Conservation (phyloP, 495 filamentous ascomycete genomes). For the Tuber umbilicatum region DNA sequence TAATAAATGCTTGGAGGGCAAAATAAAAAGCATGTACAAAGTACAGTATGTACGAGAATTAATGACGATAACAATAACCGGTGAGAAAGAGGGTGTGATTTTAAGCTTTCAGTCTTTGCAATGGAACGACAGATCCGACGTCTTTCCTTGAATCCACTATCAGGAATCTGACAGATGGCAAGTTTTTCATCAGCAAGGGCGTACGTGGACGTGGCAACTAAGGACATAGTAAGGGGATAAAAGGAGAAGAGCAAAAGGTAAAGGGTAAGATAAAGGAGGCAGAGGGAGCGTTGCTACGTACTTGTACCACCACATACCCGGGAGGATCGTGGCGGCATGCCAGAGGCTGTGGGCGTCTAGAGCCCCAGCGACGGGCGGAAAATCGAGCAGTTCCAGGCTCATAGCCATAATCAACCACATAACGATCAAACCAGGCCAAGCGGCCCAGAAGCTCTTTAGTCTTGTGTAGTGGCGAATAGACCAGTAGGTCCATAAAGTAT, state of each 20-base stretch:
- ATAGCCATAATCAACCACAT: constrained; percentile 88
- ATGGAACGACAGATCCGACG: neutral
- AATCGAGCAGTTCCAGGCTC: constrained; percentile 92
- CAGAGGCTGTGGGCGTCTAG: constrained; percentile 93
- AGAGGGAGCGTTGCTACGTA: constrained; percentile 50
- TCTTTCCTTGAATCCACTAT: neutral
- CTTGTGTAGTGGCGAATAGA: constrained; percentile 67
- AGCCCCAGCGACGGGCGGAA: constrained; percentile 73
- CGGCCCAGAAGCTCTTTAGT: constrained; percentile 65
- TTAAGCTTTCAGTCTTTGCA: neutral
- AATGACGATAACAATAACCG: neutral
- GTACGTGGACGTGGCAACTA: neutral
- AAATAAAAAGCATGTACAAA: neutral
- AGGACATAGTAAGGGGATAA: neutral
- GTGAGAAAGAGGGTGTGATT: neutral
- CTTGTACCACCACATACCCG: constrained; percentile 92
- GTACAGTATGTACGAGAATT: neutral
- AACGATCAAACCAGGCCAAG: constrained; percentile 88
- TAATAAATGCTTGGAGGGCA: neutral
- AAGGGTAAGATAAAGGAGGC: neutral
- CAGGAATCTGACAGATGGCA: neutral
- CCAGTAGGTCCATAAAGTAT: constrained; percentile 79
- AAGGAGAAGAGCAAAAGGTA: neutral
- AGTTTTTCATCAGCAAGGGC: neutral
- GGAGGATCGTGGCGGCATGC: constrained; percentile 87